Conservation (phyloP, 2,329 filamentous ascomycete species). For the Aspergillus melleus region DNA sequence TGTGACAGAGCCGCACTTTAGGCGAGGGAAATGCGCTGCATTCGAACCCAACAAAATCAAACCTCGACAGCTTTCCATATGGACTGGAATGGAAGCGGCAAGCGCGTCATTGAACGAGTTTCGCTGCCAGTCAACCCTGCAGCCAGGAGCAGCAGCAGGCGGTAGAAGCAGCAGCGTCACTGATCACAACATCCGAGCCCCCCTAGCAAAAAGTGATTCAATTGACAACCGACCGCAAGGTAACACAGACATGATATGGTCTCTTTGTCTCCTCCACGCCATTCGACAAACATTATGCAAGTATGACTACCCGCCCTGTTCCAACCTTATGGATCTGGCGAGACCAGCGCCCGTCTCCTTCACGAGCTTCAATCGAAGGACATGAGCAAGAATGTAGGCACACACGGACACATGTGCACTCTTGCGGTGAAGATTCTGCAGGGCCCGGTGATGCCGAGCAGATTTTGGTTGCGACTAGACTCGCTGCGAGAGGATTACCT, state of each 20-base stretch:
- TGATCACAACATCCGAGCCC: background rate
- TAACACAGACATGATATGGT: slow-evolving; percentile 7
- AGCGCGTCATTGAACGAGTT: background rate
- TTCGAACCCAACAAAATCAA: background rate
- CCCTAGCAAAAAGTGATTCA: background rate
- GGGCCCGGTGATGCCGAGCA: background rate
- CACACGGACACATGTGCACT: background rate
- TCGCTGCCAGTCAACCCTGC: background rate
- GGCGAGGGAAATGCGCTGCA: background rate
- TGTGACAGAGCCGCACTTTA: background rate
- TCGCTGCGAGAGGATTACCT: background rate
- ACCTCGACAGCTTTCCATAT: no score
- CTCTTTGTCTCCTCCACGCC: background rate
- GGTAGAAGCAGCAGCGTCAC: background rate
- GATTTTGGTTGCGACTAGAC: background rate
- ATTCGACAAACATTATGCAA: slow-evolving; percentile 6
- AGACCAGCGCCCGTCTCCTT: background rate
- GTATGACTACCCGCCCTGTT: slow-evolving; percentile 3
- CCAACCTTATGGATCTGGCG: background rate
- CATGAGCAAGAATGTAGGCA: background rate
- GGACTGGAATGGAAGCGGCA: no score
- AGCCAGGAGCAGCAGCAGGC: background rate
- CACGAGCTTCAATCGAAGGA: background rate
- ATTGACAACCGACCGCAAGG: background rate
- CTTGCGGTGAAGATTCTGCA: background rate